These are phyloP conservation scores for Rhizoclosmatium globosum DNA, from an alignment of 192 early-diverging fungal species.

Conservation along the genomic window DNA sequence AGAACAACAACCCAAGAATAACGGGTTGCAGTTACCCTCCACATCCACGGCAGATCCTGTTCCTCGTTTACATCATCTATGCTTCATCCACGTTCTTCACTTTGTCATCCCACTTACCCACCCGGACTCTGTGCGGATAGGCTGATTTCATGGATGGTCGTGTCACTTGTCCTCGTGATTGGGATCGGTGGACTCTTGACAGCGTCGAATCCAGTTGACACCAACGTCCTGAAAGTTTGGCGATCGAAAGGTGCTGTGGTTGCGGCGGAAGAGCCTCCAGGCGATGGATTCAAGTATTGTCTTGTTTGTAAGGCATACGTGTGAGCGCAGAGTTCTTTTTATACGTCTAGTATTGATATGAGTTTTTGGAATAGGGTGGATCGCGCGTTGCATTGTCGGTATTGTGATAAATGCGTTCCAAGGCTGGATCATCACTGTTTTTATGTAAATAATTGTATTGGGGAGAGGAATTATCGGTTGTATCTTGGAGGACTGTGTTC, in stretches of 20 bases:
- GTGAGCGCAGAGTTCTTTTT: not conserved
- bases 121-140: not conserved
- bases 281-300: slow-evolving; percentile 13
- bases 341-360: not conserved
- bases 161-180: not conserved
- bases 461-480: slow-evolving; percentile 53
- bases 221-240: slow-evolving; percentile 2
- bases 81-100: slow-evolving; percentile 4
- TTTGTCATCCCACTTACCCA: not conserved
- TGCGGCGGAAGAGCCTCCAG: not conserved
- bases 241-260: not conserved
- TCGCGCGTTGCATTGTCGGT: slow-evolving; percentile 57
- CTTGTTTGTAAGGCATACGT: slow-evolving; percentile 21
- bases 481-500: slow-evolving; percentile 4
- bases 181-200: slow-evolving; percentile 29
- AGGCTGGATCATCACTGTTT: slow-evolving; percentile 62
- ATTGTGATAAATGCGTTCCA: slow-evolving; percentile 60
- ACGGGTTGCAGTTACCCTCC: slow-evolving; percentile 15
- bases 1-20: not conserved
- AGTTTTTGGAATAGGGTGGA: not conserved
- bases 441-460: slow-evolving; percentile 62
- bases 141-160: not conserved
- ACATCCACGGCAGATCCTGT: slow-evolving; percentile 2
- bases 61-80: not conserved
- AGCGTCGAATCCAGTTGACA: slow-evolving; percentile 41